phyloP scores from a whole-genome alignment of 441 rosid species.

The Euphorbia celastroides region DNA sequence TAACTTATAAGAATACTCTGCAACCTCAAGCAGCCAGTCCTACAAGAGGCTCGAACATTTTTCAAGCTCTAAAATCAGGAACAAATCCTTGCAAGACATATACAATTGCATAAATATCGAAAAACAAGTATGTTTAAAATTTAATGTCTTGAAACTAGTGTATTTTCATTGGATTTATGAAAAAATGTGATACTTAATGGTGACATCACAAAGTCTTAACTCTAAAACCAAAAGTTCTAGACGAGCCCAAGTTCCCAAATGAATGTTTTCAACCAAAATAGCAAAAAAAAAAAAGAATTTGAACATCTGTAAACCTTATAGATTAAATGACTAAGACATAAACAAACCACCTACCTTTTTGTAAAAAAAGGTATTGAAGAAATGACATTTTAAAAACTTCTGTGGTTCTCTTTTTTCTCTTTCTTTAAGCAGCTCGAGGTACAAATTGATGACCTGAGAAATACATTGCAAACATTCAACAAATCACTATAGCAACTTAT shows the following conservation, averaged over 20 bases:
- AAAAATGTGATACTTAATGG: too few species aligned
- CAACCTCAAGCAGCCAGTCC: neutral
- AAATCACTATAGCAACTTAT: constrained; percentile 7
- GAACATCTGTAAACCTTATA: too few species aligned
- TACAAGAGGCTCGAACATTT: neutral
- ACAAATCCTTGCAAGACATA: neutral
- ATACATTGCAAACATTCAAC: constrained; percentile 22
- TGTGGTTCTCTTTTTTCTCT: constrained; percentile 80
- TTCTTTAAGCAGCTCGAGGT: constrained; percentile 86
- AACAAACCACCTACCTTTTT: constrained; percentile 55
- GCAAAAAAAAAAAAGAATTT: neutral
- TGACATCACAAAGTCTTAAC: neutral
- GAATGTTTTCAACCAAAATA: neutral
- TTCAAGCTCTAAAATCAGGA: neutral
- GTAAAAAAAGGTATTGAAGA: constrained; percentile 85
- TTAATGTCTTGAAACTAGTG: too few species aligned
- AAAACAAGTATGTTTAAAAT: neutral
- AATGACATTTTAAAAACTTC: constrained; percentile 81
- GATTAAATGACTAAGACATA: constrained; percentile 15
- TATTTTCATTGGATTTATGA: neutral
- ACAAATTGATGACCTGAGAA: constrained; percentile 78
- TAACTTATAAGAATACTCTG: neutral
- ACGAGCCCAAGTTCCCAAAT: neutral
- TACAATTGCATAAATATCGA: neutral
- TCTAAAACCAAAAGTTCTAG: neutral